A percentile compares a stretch with the other conserved stretches of the same genome.
Evolutionary conservation across 768 basidiomycete genomes (phyloP).

Genomic region (Xanthoconium stramineum): DNA sequence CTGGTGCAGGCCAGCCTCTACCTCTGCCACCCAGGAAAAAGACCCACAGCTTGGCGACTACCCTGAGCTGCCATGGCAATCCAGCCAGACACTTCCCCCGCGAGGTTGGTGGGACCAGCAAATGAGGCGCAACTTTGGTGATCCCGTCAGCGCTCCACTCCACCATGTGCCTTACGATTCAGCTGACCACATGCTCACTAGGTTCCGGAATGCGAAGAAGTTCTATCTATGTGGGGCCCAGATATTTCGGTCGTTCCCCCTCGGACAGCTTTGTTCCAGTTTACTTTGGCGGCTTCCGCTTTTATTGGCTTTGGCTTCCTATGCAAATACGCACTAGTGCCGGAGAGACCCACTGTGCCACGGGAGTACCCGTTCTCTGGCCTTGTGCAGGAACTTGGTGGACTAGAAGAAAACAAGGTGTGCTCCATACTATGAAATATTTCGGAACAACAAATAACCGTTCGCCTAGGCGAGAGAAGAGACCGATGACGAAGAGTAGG

Average conservation of each 20-base stretch:
- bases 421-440: slow-evolving; percentile 12
- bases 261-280: slow-evolving; percentile 59
- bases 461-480: slow-evolving; percentile 37
- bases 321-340: slow-evolving; percentile 52
- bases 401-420: slow-evolving; percentile 76
- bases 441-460: slow-evolving; percentile 3
- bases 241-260: slow-evolving; percentile 65
- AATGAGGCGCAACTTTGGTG: slow-evolving; percentile 78
- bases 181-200: slow-evolving; percentile 31
- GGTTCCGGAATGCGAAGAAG: slow-evolving; percentile 80
- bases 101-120: slow-evolving; percentile 74
- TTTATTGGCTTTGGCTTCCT: slow-evolving; percentile 63
- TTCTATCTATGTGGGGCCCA: slow-evolving; percentile 85
- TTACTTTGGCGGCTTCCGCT: slow-evolving; percentile 56
- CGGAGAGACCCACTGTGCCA: slow-evolving; percentile 61
- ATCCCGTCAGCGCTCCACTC: slow-evolving; percentile 51
- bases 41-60: slow-evolving; percentile 75
- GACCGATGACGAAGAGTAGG: slow-evolving; percentile 31
- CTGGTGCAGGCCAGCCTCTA: slow-evolving; percentile 15
- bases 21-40: slow-evolving; percentile 30
- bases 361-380: slow-evolving; percentile 78
- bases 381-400: slow-evolving; percentile 73
- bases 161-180: neutral
- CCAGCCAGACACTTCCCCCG: slow-evolving; percentile 60
- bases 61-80: slow-evolving; percentile 65